Conservation (phyloP, 495 filamentous ascomycete species). For the Aspergillus diversus region DNA sequence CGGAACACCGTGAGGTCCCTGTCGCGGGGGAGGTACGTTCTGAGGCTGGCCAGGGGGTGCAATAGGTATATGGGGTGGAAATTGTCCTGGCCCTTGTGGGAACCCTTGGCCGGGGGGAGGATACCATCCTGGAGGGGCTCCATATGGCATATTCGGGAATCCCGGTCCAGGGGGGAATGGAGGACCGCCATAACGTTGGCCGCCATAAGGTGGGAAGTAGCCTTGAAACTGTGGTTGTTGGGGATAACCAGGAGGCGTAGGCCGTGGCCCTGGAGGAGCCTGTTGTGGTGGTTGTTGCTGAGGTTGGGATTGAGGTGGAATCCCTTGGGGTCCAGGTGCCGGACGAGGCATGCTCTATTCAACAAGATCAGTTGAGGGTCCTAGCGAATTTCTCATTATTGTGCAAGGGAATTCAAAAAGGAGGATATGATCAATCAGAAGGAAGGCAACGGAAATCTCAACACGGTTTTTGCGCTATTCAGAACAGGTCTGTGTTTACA, state of each 20-base stretch:
- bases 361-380: neutral
- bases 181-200: constrained; percentile 59
- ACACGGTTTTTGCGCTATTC: constrained; percentile 92
- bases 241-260: constrained; percentile 50
- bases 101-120: constrained; percentile 81
- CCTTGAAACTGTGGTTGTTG: constrained; percentile 57
- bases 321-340: constrained; percentile 42
- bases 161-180: constrained; percentile 66
- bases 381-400: neutral
- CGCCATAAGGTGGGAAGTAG: constrained; percentile 51
- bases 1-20: constrained; percentile 36
- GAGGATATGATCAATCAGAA: constrained; percentile 68
- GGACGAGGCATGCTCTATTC: constrained; percentile 46
- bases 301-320: constrained; percentile 42
- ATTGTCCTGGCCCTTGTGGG: constrained; percentile 64
- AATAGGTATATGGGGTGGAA: constrained; percentile 53
- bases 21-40: constrained; percentile 50
- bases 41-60: constrained; percentile 54
- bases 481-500: constrained; percentile 63
- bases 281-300: constrained; percentile 40
- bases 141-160: constrained; percentile 64
- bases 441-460: constrained; percentile 99
- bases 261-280: constrained; percentile 48
- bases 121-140: constrained; percentile 76
- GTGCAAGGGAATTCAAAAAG: constrained; percentile 9